phyloP scores from a whole-genome alignment of 1,284 basidiomycete genomes.

The Ceratobasidium sp. region DNA sequence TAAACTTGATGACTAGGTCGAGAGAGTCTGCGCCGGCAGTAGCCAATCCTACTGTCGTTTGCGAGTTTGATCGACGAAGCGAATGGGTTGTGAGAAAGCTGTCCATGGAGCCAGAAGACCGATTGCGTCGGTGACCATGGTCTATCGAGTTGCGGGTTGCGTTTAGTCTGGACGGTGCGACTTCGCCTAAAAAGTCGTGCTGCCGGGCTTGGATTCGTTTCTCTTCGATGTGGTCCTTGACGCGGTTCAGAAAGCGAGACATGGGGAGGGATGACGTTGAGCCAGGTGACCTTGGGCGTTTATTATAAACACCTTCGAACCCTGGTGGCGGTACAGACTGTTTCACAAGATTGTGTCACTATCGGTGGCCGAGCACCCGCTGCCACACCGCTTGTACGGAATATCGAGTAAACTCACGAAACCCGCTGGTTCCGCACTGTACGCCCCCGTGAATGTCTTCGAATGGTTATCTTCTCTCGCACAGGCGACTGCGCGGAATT shows the following conservation, averaged over 20 bases:
- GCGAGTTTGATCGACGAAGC: constrained; percentile 32
- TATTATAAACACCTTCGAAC: neutral
- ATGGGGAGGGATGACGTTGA: neutral
- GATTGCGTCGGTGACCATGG: constrained; percentile 18
- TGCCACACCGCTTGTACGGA: too few species aligned
- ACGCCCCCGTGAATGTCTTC: too few species aligned
- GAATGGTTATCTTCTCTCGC: too few species aligned
- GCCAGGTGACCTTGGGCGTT: neutral
- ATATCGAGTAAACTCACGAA: neutral
- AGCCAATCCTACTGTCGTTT: constrained; percentile 33
- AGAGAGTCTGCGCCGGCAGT: constrained; percentile 37
- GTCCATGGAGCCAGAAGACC: constrained; percentile 39
- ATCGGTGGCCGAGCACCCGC: neutral
- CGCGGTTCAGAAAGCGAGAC: constrained; percentile 11
- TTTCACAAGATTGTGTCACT: neutral
- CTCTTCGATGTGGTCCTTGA: constrained; percentile 17
- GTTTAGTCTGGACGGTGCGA: constrained; percentile 23
- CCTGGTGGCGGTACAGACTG: constrained; percentile 7
- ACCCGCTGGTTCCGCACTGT: neutral
- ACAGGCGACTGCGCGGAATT: too few species aligned
- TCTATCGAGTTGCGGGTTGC: constrained; percentile 1
- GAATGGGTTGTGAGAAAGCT: neutral
- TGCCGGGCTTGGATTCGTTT: neutral
- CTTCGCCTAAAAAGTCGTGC: constrained; percentile 21
- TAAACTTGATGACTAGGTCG: constrained; percentile 41